Conservation (phyloP, 306 rosid species). For the Corylus heterophylla region DNA sequence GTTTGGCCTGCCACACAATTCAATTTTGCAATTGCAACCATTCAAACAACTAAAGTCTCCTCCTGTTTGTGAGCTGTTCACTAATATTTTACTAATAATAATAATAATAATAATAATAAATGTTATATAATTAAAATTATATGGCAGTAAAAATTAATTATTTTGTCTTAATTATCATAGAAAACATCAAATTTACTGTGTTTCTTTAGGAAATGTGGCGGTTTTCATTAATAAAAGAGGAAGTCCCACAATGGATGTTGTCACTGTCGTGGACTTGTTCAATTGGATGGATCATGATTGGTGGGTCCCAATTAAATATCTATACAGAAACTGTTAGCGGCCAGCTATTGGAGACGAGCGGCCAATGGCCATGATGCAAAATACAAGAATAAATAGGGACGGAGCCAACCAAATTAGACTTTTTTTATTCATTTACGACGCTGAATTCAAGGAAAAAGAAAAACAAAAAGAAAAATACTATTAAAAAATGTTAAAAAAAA, state of each 20-base stretch:
- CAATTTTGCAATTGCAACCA: neutral
- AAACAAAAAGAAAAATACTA: neutral
- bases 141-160: neutral
- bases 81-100: too few species aligned
- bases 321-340: neutral
- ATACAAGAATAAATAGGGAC: constrained; percentile 19
- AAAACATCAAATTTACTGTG: neutral
- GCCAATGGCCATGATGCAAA: constrained; percentile 24
- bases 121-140: neutral
- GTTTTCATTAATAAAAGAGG: neutral
- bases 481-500: neutral
- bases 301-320: constrained; percentile 6
- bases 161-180: neutral
- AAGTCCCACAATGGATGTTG: neutral
- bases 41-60: constrained; percentile 8
- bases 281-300: neutral
- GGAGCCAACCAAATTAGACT: constrained; percentile 14
- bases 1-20: neutral
- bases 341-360: constrained; percentile 1
- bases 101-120: neutral
- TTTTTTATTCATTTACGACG: constrained; percentile 16
- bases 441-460: constrained; percentile 11
- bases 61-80: neutral
- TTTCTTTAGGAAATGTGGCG: too few species aligned
- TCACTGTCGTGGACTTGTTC: neutral